Percentiles rank a stretch among this genome's conserved stretches.
Conservation (phyloP, 306 rosid species). For the Amphicarpaea edgeworthii region DNA sequence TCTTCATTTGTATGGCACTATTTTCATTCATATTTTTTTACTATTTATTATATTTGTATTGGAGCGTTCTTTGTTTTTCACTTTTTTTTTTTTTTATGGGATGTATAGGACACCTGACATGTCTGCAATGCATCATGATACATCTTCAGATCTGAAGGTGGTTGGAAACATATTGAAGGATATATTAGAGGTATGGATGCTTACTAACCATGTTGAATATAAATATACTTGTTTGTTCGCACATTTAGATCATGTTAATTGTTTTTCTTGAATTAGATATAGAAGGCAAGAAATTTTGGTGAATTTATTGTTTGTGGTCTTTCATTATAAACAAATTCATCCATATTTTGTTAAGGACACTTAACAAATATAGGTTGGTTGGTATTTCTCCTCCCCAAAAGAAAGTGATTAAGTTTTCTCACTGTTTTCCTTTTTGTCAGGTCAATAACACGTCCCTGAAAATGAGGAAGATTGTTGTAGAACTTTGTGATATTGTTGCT, state of each 20-base stretch:
- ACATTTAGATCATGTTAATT: background rate
- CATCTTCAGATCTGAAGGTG: constrained; percentile 81
- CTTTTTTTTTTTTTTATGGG: background rate
- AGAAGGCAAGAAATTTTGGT: background rate
- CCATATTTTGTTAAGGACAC: too few relatives aligned
- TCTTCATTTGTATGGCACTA: constrained; percentile 6
- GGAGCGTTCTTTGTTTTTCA: constrained; percentile 31
- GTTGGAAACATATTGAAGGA: constrained; percentile 78
- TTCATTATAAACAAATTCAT: background rate
- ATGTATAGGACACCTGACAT: constrained; percentile 87
- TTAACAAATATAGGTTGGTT: too few relatives aligned
- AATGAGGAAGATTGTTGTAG: constrained; percentile 68
- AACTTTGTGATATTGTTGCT: constrained; percentile 79
- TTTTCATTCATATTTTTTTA: constrained; percentile 5
- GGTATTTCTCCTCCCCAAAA: background rate
- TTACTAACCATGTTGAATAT: background rate
- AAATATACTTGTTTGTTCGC: constrained; percentile 7
- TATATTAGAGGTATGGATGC: constrained; percentile 69
- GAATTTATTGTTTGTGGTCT: constrained; percentile 26
- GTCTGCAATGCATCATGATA: constrained; percentile 92
- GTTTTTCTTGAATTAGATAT: constrained; percentile 12
- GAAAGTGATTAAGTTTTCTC: constrained; percentile 2
- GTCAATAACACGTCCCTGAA: constrained; percentile 76
- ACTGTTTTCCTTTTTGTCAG: constrained; percentile 49
- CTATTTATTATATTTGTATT: constrained; percentile 5